phyloP scores from a whole-genome alignment of 345 rosid species.

The Aethionema arabicum region DNA sequence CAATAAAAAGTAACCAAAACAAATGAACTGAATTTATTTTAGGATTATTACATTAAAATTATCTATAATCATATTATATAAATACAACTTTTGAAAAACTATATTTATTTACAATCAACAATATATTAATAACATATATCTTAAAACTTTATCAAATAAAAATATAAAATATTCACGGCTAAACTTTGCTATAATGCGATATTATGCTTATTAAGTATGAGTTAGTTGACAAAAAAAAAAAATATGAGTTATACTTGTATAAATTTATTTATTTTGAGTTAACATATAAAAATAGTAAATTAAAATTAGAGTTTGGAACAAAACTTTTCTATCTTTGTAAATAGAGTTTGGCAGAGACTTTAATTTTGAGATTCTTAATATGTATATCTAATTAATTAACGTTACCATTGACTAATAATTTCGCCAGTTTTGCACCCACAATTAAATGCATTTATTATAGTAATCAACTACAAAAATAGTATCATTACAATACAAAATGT shows the following conservation, averaged over 20 bases:
- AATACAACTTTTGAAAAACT: neutral
- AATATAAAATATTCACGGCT: no score
- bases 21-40: no score
- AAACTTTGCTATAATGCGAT: no score
- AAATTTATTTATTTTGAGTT: neutral
- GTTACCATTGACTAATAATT: slow-evolving; percentile 11
- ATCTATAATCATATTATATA: neutral
- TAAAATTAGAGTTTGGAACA: neutral
- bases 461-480: neutral
- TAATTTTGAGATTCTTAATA: slow-evolving; percentile 8
- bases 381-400: slow-evolving; percentile 5
- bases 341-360: slow-evolving; percentile 35
- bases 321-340: neutral
- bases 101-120: neutral
- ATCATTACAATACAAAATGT: neutral
- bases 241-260: neutral
- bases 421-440: slow-evolving; percentile 15
- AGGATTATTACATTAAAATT: no score
- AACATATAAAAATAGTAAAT: no score
- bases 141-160: no score
- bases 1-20: neutral
- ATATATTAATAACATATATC: no score
- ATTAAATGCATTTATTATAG: slow-evolving; percentile 3
- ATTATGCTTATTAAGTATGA: no score
- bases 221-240: no score